Percentiles rank a stretch among this genome's conserved stretches.
Evolutionary conservation across 441 rosid species (phyloP).

Genomic region (Metrosideros polymorpha): DNA sequence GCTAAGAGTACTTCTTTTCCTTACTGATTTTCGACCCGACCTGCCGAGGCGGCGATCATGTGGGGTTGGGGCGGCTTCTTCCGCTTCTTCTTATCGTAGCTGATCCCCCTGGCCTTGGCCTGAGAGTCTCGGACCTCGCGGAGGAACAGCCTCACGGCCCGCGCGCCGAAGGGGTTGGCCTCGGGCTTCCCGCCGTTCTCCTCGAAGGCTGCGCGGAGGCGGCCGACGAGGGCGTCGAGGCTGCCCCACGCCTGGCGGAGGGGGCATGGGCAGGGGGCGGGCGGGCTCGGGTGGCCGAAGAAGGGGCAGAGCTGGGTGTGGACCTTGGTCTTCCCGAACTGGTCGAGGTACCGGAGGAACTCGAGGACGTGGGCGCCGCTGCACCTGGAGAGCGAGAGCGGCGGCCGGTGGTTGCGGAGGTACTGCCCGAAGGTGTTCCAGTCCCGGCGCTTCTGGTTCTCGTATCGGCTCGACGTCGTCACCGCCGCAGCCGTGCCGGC

Average conservation of each 20-base stretch:
- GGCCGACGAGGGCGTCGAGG: constrained; percentile 40
- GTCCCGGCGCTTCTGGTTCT: constrained; percentile 3
- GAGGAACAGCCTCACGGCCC: constrained; percentile 55
- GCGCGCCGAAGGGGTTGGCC: constrained; percentile 54
- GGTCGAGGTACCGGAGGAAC: neutral
- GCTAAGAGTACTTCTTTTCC: neutral
- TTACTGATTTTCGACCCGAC: neutral
- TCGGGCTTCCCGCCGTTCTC: constrained; percentile 61
- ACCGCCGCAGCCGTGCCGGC: neutral
- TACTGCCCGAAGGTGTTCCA: constrained; percentile 5
- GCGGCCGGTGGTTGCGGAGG: constrained; percentile 5
- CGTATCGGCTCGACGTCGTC: neutral
- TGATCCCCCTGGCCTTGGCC: constrained; percentile 52
- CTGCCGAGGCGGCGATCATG: neutral
- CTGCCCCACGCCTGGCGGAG: constrained; percentile 7
- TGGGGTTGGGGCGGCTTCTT: constrained; percentile 23
- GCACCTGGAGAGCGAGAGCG: constrained; percentile 4
- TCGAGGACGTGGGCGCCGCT: constrained; percentile 3
- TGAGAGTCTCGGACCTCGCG: constrained; percentile 55
- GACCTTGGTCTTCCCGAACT: constrained; percentile 2
- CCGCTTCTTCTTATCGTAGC: constrained; percentile 64
- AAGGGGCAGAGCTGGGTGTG: constrained; percentile 5
- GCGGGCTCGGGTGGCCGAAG: constrained; percentile 2
- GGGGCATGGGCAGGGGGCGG: constrained; percentile 1
- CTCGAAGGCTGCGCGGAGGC: constrained; percentile 55